Conservation (phyloP, 495 filamentous ascomycete species). For the Penicillium cosmopolitanum region DNA sequence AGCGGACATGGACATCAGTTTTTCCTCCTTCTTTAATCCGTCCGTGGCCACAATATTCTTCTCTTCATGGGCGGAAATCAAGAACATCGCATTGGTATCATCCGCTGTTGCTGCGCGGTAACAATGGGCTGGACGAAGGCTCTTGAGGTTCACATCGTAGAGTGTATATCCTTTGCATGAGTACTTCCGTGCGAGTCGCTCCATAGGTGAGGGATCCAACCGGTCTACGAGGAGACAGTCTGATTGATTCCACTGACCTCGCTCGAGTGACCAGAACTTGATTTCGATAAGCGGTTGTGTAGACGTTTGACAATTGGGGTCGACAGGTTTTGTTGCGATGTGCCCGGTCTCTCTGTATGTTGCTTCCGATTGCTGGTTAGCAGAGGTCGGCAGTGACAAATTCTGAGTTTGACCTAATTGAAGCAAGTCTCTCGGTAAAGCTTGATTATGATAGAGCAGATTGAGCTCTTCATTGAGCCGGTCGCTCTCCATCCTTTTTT, state of each 20-base stretch:
- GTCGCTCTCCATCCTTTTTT: conserved; percentile 12
- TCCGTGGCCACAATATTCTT: background rate
- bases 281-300: too few relatives aligned
- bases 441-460: background rate
- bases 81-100: conserved; percentile 32
- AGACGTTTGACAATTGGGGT: too few relatives aligned
- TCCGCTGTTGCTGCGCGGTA: conserved; percentile 23
- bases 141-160: conserved; percentile 25
- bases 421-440: background rate
- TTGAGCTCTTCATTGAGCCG: background rate
- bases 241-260: too few relatives aligned
- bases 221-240: too few relatives aligned
- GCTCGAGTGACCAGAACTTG: too few relatives aligned
- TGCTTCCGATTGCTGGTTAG: too few relatives aligned
- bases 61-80: conserved; percentile 25
- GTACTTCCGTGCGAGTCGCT: conserved; percentile 25
- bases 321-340: too few relatives aligned
- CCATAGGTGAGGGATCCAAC: background rate
- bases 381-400: too few relatives aligned
- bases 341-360: too few relatives aligned
- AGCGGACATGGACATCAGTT: too few relatives aligned
- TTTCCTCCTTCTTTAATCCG: too few relatives aligned
- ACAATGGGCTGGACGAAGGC: conserved; percentile 20
- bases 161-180: conserved; percentile 23
- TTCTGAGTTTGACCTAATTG: too few relatives aligned